Evolutionary conservation across 2,329 filamentous ascomycete genomes (phyloP), one percentile per base, ranked within the genome.

Genomic region (Ascochyta fabae): DNA sequence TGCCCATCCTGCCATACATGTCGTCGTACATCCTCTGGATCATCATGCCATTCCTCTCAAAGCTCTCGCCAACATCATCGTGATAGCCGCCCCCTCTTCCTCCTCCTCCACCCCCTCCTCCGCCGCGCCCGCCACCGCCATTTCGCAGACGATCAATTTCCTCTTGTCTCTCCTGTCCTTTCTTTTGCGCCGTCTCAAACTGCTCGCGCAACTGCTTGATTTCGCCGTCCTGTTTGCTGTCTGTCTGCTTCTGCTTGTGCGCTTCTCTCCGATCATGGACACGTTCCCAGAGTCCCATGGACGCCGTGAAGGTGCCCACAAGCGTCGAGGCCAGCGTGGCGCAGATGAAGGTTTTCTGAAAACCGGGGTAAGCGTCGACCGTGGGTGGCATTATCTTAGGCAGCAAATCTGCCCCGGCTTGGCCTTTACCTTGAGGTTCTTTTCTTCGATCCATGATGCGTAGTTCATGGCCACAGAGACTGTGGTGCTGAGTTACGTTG

Each of bases 381-480:
- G 53, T 56, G 12, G 53, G 47, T 19, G 53, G 53, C 34, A 47
- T 44, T 36, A 56, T 56, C 47, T 47, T 56, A 10, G 53, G 47
- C 53, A 56, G 53, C 39, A 56, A 48, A 34, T 56, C 53, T 42
- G 42, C 53, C 38, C 15, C 22, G 16, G 29, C 13, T 35, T 36
- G 46, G 29, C 27, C 34, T 42, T 53, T 68, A 75, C 73, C 64
- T 78, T 78, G 64, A 78, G 73, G 53, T 77, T 78, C 60, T 77
- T 75, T 68, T 78, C 76, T 68, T 78, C 75, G 51, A 78, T 78
- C 75, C 77, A 77, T 62, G 77, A 77, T 61, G 75, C 66, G 69
- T 78, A 78, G 57, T 78, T 77, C 76, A 78, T 79, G 48, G 57
- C 73, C 63, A 56, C 57, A 43, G 39, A 47, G 41, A 16, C 48